These are phyloP conservation scores for Auricularia auricula-judae DNA, from an alignment of 768 basidiomycete genomes.

Conservation along the genomic window DNA sequence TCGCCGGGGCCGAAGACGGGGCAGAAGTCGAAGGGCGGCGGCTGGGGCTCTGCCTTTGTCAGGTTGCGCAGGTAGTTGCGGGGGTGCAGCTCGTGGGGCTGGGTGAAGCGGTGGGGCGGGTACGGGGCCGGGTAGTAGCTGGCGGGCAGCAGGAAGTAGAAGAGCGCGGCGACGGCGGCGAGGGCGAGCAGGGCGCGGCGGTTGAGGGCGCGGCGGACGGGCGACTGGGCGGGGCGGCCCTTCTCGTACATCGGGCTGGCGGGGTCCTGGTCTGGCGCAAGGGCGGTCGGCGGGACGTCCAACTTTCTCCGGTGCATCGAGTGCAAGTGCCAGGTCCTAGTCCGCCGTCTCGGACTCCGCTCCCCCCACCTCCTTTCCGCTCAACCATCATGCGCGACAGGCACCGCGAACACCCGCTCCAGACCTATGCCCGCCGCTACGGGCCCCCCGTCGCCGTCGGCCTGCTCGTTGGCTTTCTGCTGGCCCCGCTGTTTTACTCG, in stretches of 20 bases:
- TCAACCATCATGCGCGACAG: background rate
- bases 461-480: conserved; percentile 46
- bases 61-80: conserved; percentile 64
- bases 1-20: conserved; percentile 80
- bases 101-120: conserved; percentile 1
- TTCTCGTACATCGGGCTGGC: conserved; percentile 1
- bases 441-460: conserved; percentile 37
- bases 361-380: background rate
- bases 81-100: conserved; percentile 23
- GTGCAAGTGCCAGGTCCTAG: background rate
- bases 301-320: background rate
- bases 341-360: background rate
- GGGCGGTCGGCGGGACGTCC: background rate
- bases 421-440: background rate
- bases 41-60: conserved; percentile 30
- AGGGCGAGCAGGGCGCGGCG: conserved; percentile 53
- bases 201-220: conserved; percentile 47
- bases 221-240: conserved; percentile 11
- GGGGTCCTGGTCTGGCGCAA: background rate
- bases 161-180: conserved; percentile 39
- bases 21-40: conserved; percentile 84
- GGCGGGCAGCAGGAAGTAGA: conserved; percentile 26
- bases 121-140: background rate
- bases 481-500: conserved; percentile 29
- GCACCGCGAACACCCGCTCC: background rate